These are phyloP conservation scores for Alnus glutinosa DNA, from an alignment of 306 rosid species.

Conservation along the genomic window DNA sequence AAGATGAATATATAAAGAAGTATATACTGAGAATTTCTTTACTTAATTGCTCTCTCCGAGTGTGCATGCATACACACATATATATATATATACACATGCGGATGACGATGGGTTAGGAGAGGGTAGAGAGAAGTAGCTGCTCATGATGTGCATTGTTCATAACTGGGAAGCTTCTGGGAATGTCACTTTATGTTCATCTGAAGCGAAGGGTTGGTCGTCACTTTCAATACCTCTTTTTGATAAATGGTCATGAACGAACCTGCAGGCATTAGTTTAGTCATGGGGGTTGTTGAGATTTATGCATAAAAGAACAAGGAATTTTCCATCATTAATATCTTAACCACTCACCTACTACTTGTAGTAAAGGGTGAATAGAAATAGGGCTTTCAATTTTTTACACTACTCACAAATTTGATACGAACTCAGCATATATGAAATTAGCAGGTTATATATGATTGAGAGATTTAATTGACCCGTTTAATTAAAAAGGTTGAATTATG, in stretches of 20 bases:
- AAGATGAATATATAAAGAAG: background rate
- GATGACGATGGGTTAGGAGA: too few relatives aligned
- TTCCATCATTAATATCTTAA: background rate
- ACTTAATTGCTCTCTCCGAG: background rate
- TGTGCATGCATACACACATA: too few relatives aligned
- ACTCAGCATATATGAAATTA: too few relatives aligned
- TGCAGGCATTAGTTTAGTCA: background rate
- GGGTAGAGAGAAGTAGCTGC: background rate
- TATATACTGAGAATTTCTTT: background rate
- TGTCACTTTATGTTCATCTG: constrained; percentile 1
- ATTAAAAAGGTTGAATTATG: too few relatives aligned
- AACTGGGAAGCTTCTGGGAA: constrained; percentile 8
- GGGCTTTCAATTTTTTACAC: too few relatives aligned
- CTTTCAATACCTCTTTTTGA: background rate
- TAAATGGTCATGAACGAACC: background rate
- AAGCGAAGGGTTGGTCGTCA: background rate
- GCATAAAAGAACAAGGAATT: background rate
- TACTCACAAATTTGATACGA: too few relatives aligned
- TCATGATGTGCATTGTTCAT: background rate
- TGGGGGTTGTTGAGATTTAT: background rate
- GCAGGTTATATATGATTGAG: too few relatives aligned
- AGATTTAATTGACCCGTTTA: too few relatives aligned
- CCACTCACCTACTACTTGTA: background rate
- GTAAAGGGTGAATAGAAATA: background rate
- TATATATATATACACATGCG: too few relatives aligned